These are phyloP conservation scores for Lomentospora prolificans DNA, from an alignment of 2,329 filamentous ascomycete genomes.

Conservation along the genomic window DNA sequence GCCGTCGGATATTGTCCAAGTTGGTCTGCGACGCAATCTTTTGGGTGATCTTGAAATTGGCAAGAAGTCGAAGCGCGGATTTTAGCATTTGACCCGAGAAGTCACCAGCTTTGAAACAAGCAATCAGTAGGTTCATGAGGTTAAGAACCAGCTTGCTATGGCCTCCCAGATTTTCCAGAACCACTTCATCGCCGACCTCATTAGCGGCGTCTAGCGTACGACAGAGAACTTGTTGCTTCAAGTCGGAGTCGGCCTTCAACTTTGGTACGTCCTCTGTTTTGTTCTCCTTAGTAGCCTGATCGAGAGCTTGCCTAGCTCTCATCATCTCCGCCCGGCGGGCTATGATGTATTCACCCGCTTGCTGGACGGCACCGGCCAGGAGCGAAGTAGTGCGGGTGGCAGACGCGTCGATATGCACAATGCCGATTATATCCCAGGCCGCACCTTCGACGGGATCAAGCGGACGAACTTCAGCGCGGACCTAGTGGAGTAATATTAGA, in stretches of 20 bases:
- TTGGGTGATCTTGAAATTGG: slow-evolving; percentile 50
- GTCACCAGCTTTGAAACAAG: slow-evolving; percentile 42
- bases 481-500: slow-evolving; percentile 13
- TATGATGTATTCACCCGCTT: slow-evolving; percentile 40
- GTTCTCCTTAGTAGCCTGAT: slow-evolving; percentile 27
- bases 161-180: slow-evolving; percentile 47
- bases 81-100: slow-evolving; percentile 45
- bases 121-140: slow-evolving; percentile 43
- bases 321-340: slow-evolving; percentile 38
- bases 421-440: slow-evolving; percentile 43
- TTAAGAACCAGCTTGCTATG: slow-evolving; percentile 47
- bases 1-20: slow-evolving; percentile 53
- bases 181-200: slow-evolving; percentile 42
- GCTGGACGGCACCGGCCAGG: slow-evolving; percentile 38
- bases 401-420: slow-evolving; percentile 35
- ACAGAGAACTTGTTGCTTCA: slow-evolving; percentile 38
- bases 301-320: slow-evolving; percentile 33
- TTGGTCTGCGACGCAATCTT: slow-evolving; percentile 55
- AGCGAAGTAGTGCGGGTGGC: slow-evolving; percentile 26
- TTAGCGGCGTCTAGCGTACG: slow-evolving; percentile 43
- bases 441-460: slow-evolving; percentile 34
- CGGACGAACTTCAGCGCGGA: slow-evolving; percentile 34
- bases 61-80: slow-evolving; percentile 49
- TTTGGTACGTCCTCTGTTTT: slow-evolving; percentile 10
- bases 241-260: slow-evolving; percentile 30